phyloP scores from a whole-genome alignment of 1,139 yeast species.

The Taiozyma onychis region DNA sequence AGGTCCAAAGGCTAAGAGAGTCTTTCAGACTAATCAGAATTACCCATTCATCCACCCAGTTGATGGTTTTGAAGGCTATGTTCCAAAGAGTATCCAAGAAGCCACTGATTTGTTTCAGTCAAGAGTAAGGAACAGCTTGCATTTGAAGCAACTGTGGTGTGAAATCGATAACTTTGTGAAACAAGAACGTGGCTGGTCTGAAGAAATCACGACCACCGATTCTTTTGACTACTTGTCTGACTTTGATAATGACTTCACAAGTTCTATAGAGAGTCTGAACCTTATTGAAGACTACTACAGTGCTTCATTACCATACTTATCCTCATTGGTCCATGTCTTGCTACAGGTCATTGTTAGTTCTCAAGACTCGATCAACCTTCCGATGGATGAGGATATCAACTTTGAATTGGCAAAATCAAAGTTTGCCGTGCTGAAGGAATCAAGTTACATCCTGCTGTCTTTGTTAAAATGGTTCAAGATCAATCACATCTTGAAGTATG shows the following conservation, averaged over 20 bases:
- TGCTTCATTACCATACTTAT: conserved; percentile 46
- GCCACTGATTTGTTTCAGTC: conserved; percentile 62
- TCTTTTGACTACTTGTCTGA: conserved; percentile 14
- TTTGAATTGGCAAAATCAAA: conserved; percentile 55
- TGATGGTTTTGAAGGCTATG: conserved; percentile 27
- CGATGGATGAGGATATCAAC: conserved; percentile 10
- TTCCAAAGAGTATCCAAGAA: conserved; percentile 76
- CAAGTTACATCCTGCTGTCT: conserved; percentile 46
- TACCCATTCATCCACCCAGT: conserved; percentile 78
- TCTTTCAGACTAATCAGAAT: conserved; percentile 73
- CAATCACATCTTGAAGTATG: conserved; percentile 73
- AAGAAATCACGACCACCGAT: conserved; percentile 9
- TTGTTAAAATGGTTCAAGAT: conserved; percentile 74
- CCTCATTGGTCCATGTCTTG: conserved; percentile 58
- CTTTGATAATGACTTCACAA: conserved; percentile 18
- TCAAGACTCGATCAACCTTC: conserved; percentile 28
- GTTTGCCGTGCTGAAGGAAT: conserved; percentile 60
- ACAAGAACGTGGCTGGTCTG: conserved; percentile 67
- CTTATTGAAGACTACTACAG: conserved; percentile 60
- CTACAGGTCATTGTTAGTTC: conserved; percentile 50
- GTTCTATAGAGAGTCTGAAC: conserved; percentile 40
- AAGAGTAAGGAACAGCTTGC: conserved; percentile 55
- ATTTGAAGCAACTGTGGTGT: conserved; percentile 62
- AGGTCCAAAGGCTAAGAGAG: conserved; percentile 50
- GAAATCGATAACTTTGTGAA: conserved; percentile 66